Evolutionary conservation across 116 monocot species (phyloP), one percentile per base, ranked within the genome.

Genomic region (Cymodocea nodosa): DNA sequence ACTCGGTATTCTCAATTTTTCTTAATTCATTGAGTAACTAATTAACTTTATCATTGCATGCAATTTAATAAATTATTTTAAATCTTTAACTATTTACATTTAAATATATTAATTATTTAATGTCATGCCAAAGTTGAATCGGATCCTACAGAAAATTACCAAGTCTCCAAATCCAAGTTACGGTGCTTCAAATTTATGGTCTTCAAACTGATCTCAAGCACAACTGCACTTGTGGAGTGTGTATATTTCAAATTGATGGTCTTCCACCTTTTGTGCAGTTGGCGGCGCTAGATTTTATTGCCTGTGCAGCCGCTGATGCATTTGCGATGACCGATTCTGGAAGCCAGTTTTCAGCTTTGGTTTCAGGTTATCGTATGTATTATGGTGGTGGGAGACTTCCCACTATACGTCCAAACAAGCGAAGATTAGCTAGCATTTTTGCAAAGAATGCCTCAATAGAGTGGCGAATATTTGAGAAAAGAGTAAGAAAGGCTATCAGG

Each of bases 291-390:
- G 97, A 97, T 71, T 97, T 97, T 74, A 91, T 97, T 66, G 88
- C 77, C 37, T 97, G 85, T 72, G 79, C 84, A 19, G 85, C 88
- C 64, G 85, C 97, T 0, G 91, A 97, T 71, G 84, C 81, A 64
- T 97, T 97, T 84, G 85, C 97, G 5, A 97, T 97, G 85, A 91
- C 97, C 16, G 97, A 97, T 60, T 80, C 91, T 19, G 97, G 97
- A 17, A 97, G 97, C 78, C 97, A 97, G 71, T 62, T 97, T n/a
- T 97, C 97, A 10, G 85, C 97, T 37, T 82, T 97, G 50, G 91
- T 97, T 70, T 76, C 82, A 64, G 97, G 97, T 22, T 85, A 82
- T 49, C 80, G 97, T 19, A 86, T 91, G 79, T 97, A 97, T 56
- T 91, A 85, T 68, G 97, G 97, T 12, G 80, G 71, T 37, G 85